phyloP scores from a whole-genome alignment of 73 alveolate genomes.

The Uronychia binucleata region DNA sequence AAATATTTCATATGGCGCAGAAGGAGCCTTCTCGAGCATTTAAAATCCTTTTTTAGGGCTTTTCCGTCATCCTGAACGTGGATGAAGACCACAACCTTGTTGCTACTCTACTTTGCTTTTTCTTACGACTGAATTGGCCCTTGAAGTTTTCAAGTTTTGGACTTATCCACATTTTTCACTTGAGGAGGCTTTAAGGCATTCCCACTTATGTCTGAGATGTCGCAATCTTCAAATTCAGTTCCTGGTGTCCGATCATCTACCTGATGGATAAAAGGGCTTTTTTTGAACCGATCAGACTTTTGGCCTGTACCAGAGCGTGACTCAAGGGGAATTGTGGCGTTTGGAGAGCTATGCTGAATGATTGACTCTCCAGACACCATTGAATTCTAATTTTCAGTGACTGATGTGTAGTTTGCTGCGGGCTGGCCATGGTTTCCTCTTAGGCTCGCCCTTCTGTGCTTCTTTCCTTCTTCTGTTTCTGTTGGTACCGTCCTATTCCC shows the following conservation, averaged over 20 bases:
- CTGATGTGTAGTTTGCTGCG: too few species aligned
- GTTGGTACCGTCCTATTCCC: background rate
- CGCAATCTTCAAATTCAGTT: background rate
- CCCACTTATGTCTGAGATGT: background rate
- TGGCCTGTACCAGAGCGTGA: too few species aligned
- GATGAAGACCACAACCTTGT: constrained; percentile 9
- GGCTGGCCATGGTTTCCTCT: background rate
- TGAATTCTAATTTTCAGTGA: too few species aligned
- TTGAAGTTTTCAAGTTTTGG: background rate
- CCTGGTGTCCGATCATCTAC: too few species aligned
- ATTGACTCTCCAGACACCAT: too few species aligned
- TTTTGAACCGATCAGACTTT: too few species aligned
- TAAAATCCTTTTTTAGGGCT: constrained; percentile 37
- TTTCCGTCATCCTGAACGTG: constrained; percentile 53
- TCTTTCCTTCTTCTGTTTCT: background rate
- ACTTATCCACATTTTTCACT: background rate
- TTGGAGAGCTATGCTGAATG: too few species aligned
- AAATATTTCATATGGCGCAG: constrained; percentile 47
- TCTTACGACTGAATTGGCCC: background rate
- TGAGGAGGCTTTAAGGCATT: background rate
- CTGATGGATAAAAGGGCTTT: too few species aligned
- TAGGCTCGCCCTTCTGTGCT: background rate
- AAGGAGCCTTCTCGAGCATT: constrained; percentile 29
- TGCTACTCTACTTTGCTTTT: background rate
- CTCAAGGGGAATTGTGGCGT: too few species aligned